A percentile compares a stretch with the other conserved stretches of the same genome.
These are phyloP conservation scores for Herpetomonas tarakana DNA, from an alignment of 208 protist species.

Conservation along the genomic window DNA sequence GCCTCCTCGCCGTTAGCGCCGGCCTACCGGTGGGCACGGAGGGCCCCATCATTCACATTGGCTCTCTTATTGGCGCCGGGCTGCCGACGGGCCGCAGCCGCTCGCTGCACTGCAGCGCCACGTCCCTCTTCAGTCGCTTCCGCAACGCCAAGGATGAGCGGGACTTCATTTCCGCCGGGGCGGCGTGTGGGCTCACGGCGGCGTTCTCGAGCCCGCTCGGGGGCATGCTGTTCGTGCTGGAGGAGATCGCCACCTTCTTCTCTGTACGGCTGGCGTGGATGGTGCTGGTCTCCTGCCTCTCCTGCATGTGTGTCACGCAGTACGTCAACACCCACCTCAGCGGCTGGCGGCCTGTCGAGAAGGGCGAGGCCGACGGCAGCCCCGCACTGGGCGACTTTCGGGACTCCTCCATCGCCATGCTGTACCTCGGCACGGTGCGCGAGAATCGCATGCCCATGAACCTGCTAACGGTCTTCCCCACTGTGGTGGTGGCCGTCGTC, in stretches of 20 bases:
- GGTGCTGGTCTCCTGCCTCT: conserved; percentile 81
- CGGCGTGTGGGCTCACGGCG: conserved; percentile 87
- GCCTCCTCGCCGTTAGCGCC: conserved; percentile 66
- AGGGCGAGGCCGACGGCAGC: not conserved
- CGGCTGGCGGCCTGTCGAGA: conserved; percentile 34
- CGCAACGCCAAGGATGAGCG: conserved; percentile 76
- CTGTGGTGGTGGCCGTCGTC: conserved; percentile 51
- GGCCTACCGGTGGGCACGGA: conserved; percentile 86
- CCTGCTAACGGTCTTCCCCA: conserved; percentile 57
- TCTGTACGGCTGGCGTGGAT: conserved; percentile 69
- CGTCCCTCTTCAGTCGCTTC: conserved; percentile 52
- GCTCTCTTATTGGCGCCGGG: conserved; percentile 81
- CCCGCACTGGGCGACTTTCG: conserved; percentile 23
- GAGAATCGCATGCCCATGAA: conserved; percentile 47
- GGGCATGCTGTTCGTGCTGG: conserved; percentile 89
- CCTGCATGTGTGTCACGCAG: conserved; percentile 70
- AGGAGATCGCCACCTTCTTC: conserved; percentile 88
- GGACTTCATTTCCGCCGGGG: conserved; percentile 87
- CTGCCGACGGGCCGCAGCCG: conserved; percentile 72
- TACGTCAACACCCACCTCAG: conserved; percentile 60
- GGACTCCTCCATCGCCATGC: conserved; percentile 46
- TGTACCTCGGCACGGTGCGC: conserved; percentile 48
- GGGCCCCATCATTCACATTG: conserved; percentile 93
- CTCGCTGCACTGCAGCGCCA: conserved; percentile 49
- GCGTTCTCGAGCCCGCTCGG: conserved; percentile 91